Percentiles rank a stretch among this genome's conserved stretches.
Conservation (phyloP, 139 green algal genomes). For the Cymbomonas tetramitiformis region DNA sequence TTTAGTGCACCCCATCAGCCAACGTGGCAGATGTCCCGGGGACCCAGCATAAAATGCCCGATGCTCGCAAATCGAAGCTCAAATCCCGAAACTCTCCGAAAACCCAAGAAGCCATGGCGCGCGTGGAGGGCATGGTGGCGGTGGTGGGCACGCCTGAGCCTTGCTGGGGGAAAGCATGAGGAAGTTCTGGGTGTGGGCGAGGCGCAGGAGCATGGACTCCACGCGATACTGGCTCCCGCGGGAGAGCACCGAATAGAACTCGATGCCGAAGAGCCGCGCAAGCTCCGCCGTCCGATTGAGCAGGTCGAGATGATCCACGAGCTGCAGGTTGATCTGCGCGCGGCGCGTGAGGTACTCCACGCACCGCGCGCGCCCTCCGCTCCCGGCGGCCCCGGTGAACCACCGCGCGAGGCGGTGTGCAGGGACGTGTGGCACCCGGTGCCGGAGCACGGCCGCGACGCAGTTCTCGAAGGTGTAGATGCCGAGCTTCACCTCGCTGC, state of each 20-base stretch:
- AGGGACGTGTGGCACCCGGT: conserved; percentile 50
- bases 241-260: conserved; percentile 69
- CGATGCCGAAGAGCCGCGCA: conserved; percentile 85
- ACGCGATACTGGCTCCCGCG: conserved; percentile 75
- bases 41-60: not conserved
- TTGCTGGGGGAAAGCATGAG: conserved; percentile 52
- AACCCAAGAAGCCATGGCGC: not conserved
- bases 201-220: conserved; percentile 76
- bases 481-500: conserved; percentile 49
- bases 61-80: not conserved
- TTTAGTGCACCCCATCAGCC: not conserved
- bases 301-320: conserved; percentile 80
- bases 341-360: conserved; percentile 28
- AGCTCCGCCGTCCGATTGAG: conserved; percentile 70
- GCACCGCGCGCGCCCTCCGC: conserved; percentile 35
- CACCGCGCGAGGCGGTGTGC: conserved; percentile 50
- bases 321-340: conserved; percentile 46
- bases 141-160: conserved; percentile 45
- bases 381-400: conserved; percentile 44
- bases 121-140: too few relatives aligned
- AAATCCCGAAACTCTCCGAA: not conserved
- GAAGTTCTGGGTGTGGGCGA: conserved; percentile 88
- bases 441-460: conserved; percentile 59
- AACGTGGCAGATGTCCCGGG: not conserved
- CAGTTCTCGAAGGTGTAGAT: conserved; percentile 68